Percentiles rank a stretch among this genome's conserved stretches.
Conservation (phyloP, 1,284 basidiomycete species). For the Agaricales sp. region DNA sequence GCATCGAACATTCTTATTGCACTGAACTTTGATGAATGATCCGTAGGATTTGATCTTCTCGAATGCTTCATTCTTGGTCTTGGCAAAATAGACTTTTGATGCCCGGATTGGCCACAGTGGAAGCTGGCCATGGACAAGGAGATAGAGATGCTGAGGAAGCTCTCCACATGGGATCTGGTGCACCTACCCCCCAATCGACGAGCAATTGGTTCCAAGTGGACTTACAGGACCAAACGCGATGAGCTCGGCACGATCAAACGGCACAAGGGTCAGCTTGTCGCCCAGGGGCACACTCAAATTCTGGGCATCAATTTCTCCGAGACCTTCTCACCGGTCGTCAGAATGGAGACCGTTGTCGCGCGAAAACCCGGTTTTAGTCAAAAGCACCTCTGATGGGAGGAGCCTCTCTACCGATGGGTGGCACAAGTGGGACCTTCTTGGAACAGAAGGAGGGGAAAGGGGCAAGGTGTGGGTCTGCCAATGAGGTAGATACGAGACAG, state of each 20-base stretch:
- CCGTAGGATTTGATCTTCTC: conserved; percentile 14
- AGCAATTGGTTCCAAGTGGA: conserved; percentile 21
- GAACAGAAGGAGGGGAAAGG: too few species aligned
- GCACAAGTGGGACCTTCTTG: too few species aligned
- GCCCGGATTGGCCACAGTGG: conserved; percentile 14
- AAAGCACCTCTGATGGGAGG: too few species aligned
- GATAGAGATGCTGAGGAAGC: conserved; percentile 12
- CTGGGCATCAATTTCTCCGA: conserved; percentile 27
- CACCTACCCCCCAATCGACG: conserved; percentile 14
- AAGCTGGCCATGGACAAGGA: conserved; percentile 19
- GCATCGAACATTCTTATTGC: conserved; percentile 6
- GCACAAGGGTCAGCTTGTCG: conserved; percentile 28
- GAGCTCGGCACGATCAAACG: conserved; percentile 17
- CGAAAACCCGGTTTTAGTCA: too few species aligned
- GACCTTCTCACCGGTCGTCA: conserved; percentile 20
- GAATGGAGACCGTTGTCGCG: too few species aligned
- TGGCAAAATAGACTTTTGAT: conserved; percentile 13
- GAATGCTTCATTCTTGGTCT: conserved; percentile 15
- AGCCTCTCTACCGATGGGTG: too few species aligned
- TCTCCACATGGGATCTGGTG: conserved; percentile 17
- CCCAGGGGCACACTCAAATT: conserved; percentile 25
- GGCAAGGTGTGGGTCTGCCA: too few species aligned
- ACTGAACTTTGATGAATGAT: conserved; percentile 14
- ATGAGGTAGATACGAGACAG: too few species aligned
- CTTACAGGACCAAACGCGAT: conserved; percentile 25